Evolutionary conservation across 2,329 filamentous ascomycete genomes (phyloP).

Genomic region (Talaromyces sp.): DNA sequence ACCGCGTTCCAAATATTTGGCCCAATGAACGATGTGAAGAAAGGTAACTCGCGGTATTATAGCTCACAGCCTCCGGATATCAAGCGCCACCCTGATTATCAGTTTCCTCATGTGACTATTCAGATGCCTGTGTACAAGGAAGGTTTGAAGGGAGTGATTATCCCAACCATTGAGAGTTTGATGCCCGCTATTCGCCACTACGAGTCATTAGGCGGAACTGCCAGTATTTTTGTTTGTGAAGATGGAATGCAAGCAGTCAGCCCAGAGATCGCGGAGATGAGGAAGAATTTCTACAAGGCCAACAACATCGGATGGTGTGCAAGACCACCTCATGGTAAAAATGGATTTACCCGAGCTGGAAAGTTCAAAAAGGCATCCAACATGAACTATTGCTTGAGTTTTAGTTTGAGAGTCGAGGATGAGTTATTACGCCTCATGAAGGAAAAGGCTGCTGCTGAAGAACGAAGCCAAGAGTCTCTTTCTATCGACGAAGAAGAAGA

Average conservation of each 20-base stretch:
- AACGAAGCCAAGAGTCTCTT: conserved; percentile 6
- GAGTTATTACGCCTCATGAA: conserved; percentile 42
- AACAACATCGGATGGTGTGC: conserved; percentile 49
- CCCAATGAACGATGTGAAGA: conserved; percentile 10
- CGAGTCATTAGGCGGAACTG: conserved; percentile 44
- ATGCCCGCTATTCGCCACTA: conserved; percentile 56
- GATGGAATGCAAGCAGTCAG: conserved; percentile 35
- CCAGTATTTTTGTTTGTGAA: conserved; percentile 35
- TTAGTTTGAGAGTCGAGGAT: conserved; percentile 59
- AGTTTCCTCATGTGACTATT: conserved; percentile 54
- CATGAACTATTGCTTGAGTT: conserved; percentile 65
- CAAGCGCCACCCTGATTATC: conserved; percentile 7
- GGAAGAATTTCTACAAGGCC: conserved; percentile 47
- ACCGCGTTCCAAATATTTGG: conserved; percentile 9
- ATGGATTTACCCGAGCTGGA: conserved; percentile 49
- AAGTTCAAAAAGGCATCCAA: conserved; percentile 48
- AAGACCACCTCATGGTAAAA: conserved; percentile 37
- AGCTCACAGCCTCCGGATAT: conserved; percentile 8
- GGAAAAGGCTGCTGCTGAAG: conserved; percentile 13
- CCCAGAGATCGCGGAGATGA: conserved; percentile 38
- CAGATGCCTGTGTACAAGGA: conserved; percentile 89
- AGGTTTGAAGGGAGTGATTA: conserved; percentile 65
- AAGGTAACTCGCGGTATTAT: conserved; percentile 8
- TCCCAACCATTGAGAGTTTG: conserved; percentile 51
- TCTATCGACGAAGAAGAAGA: conserved; percentile 38